These are phyloP conservation scores for Skeletonema tropicum DNA, from an alignment of 108 stramenopile species.

Conservation along the genomic window DNA sequence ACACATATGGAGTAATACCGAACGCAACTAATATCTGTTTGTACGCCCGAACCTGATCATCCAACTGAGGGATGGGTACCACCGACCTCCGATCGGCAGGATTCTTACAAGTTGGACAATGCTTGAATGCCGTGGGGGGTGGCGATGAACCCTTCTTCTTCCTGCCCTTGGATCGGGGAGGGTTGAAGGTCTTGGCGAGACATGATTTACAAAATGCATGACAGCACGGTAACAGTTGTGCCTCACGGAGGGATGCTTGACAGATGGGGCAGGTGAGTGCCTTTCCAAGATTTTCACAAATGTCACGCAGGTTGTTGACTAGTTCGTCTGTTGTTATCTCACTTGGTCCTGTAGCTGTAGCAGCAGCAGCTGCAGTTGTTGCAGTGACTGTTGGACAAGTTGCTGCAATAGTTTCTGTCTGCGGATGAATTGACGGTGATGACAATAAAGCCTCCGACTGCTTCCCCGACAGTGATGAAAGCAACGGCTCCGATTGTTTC, in stretches of 20 bases:
- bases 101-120: constrained; percentile 71
- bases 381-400: not conserved
- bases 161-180: not conserved
- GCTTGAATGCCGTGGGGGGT: not conserved
- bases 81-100: constrained; percentile 41
- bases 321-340: not conserved
- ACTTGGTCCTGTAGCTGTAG: not conserved
- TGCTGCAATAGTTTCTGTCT: not conserved
- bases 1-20: constrained; percentile 58
- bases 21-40: constrained; percentile 58
- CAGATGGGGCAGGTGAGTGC: not conserved
- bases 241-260: not conserved
- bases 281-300: not conserved
- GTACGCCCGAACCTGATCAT: constrained; percentile 55
- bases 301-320: not conserved
- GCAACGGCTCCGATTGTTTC: not conserved
- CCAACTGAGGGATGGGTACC: constrained; percentile 42
- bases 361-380: not conserved
- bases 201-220: constrained; percentile 16
- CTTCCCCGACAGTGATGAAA: not conserved
- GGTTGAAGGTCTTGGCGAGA: not conserved
- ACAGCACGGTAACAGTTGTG: not conserved
- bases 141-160: constrained; percentile 1
- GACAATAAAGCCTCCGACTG: not conserved
- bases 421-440: not conserved